Percentiles rank a stretch among this genome's conserved stretches.
These are phyloP conservation scores for Lentinula sp. DNA, from an alignment of 768 basidiomycete genomes.

Conservation along the genomic window DNA sequence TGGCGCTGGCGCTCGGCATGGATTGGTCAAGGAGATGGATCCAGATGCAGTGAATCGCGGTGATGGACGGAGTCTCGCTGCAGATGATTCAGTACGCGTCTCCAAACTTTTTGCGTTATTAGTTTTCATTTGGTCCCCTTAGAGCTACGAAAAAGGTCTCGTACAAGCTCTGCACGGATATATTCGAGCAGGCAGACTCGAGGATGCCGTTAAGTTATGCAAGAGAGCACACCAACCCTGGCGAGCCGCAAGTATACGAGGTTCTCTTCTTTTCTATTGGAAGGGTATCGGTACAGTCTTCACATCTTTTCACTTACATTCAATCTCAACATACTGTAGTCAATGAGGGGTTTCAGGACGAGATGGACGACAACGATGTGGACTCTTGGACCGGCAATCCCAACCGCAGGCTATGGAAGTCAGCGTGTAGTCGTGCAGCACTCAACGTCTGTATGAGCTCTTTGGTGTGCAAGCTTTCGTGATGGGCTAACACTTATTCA, in stretches of 20 bases:
- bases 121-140: not conserved
- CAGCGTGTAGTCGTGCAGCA: conserved; percentile 74
- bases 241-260: conserved; percentile 86
- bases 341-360: conserved; percentile 38
- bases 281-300: conserved; percentile 52
- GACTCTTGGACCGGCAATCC: conserved; percentile 71
- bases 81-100: conserved; percentile 69
- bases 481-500: conserved; percentile 16
- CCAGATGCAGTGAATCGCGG: conserved; percentile 70
- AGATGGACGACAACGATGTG: conserved; percentile 37
- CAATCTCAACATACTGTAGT: conserved; percentile 15
- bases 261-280: conserved; percentile 77
- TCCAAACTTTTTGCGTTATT: not conserved
- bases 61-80: conserved; percentile 54
- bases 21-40: conserved; percentile 65
- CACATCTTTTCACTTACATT: not conserved
- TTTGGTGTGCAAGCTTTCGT: not conserved
- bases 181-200: conserved; percentile 79
- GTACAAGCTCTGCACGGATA: conserved; percentile 75
- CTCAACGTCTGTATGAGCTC: conserved; percentile 53
- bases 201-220: conserved; percentile 80
- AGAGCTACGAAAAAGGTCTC: conserved; percentile 80
- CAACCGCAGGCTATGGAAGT: conserved; percentile 81
- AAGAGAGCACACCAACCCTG: conserved; percentile 83
- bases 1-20: conserved; percentile 37